Evolutionary conservation across 164 flowering plant species (phyloP), one percentile per base, ranked within the genome.

Genomic region (Annona cherimola): DNA sequence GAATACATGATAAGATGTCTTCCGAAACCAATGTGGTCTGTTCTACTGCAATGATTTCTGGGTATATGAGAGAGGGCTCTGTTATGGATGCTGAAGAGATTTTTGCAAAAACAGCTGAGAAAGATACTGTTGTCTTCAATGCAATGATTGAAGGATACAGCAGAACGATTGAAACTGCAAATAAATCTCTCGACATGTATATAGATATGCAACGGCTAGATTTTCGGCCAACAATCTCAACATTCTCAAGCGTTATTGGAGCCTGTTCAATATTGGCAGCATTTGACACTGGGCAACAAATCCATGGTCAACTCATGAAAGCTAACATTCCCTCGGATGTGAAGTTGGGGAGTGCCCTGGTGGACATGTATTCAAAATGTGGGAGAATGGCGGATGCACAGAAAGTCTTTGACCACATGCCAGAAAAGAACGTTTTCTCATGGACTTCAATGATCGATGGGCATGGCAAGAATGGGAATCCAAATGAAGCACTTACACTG

Each of bases 371-470:
- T 69, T 84, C 90, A 1, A 94, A 94, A 78, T 94, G 97, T 79
- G 98, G 97, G 67, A 83, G 83, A 80, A 78, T 79, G 67, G 89
- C 81, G 57, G 92, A 90, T 66, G 97, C 94, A 3, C 74, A 87
- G 45, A 81, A 75, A 74, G 75, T 94, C 16, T 94, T 94, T 54
- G 86, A 89, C 45, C 61, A 78, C 70, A 91, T 92, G 98, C 81
- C 74, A 5, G 76, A 74, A 16, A 89, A 77, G 80, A 94, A 94
- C 77, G 92, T 94, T 7, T 84, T 92, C 66, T 82, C 98, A 3
- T 94, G 97, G 98, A 90, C 99, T 67, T 91, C 99, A 20, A 90
- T 95, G 96, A 90, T 95, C 45, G 99, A 93, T 78, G 99, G 99
- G 20, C 91, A 89, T 79, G 99, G 99, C 20, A 95, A 90, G 77